Percentiles rank a stretch among this genome's conserved stretches.
Conservation (phyloP, 163 green algal species). For the Coccomyxa subellipsoidea region DNA sequence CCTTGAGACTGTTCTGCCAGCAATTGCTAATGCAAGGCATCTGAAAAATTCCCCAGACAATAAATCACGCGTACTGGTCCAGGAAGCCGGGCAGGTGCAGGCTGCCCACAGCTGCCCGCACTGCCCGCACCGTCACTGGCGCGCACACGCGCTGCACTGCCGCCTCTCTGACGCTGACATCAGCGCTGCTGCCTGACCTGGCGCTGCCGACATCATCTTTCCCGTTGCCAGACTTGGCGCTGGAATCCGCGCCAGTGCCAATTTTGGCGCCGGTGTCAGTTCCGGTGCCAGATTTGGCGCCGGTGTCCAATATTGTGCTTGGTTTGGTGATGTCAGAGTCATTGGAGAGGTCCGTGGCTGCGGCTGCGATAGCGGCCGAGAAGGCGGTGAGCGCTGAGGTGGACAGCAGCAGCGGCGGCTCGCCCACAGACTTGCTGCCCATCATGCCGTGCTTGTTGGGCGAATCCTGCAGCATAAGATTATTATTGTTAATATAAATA, state of each 20-base stretch:
- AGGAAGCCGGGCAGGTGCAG: neutral
- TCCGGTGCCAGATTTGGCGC: neutral
- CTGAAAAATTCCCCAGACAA: too few relatives aligned
- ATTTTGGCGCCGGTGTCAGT: neutral
- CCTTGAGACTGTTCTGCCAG: neutral
- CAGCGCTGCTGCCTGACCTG: neutral
- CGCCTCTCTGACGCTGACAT: neutral
- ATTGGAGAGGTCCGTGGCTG: neutral
- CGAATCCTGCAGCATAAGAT: slow-evolving; percentile 35
- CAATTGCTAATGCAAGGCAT: too few relatives aligned
- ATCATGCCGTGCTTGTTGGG: slow-evolving; percentile 39
- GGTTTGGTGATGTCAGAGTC: too few relatives aligned
- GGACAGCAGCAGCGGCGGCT: slow-evolving; percentile 61
- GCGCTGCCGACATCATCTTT: neutral
- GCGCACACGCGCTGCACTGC: neutral
- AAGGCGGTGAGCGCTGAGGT: slow-evolving; percentile 45
- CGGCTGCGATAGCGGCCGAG: slow-evolving; percentile 37
- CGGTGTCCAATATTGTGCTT: too few relatives aligned
- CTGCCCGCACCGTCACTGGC: neutral
- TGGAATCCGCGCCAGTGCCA: neutral
- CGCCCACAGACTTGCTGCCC: slow-evolving; percentile 55
- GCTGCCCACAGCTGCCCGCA: neutral
- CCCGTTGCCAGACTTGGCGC: neutral
- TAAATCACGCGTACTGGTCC: neutral
- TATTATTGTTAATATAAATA: too few relatives aligned